Conservation (phyloP, 768 basidiomycete species). For the Pisolithus marmoratus region DNA sequence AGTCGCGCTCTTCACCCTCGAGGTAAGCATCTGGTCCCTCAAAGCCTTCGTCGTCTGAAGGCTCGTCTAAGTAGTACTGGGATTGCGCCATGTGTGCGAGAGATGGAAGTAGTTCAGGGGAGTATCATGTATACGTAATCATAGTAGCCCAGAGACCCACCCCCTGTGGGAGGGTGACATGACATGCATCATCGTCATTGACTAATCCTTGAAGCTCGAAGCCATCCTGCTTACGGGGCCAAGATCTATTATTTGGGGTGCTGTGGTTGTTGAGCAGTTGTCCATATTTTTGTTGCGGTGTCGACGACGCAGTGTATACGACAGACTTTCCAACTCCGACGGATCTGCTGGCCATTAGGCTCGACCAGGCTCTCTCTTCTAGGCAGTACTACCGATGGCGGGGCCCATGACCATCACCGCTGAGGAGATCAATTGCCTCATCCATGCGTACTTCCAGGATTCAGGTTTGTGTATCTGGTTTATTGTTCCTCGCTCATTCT, state of each 20-base stretch:
- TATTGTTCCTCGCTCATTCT: constrained; percentile 4
- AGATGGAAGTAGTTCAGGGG: neutral
- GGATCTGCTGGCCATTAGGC: neutral
- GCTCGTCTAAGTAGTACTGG: constrained; percentile 15
- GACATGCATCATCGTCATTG: no score
- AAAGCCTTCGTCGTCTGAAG: constrained; percentile 22
- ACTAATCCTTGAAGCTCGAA: no score
- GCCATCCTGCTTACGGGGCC: no score
- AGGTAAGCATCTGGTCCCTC: constrained; percentile 31
- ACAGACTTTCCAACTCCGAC: constrained; percentile 23
- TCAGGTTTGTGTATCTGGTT: constrained; percentile 47
- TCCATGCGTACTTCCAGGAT: constrained; percentile 79
- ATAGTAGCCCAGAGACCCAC: neutral
- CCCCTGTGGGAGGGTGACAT: no score
- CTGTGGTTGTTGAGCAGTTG: no score
- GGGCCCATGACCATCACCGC: constrained; percentile 62
- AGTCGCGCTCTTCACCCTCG: constrained; percentile 29
- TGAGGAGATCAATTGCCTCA: constrained; percentile 81
- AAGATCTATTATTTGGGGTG: no score
- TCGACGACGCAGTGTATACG: no score
- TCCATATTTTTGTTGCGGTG: no score
- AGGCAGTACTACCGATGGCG: constrained; percentile 24
- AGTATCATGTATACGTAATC: neutral
- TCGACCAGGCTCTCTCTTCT: neutral
- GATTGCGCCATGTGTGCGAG: constrained; percentile 13